phyloP scores from a whole-genome alignment of 768 basidiomycete species.

The Thelephora ganbajun region DNA sequence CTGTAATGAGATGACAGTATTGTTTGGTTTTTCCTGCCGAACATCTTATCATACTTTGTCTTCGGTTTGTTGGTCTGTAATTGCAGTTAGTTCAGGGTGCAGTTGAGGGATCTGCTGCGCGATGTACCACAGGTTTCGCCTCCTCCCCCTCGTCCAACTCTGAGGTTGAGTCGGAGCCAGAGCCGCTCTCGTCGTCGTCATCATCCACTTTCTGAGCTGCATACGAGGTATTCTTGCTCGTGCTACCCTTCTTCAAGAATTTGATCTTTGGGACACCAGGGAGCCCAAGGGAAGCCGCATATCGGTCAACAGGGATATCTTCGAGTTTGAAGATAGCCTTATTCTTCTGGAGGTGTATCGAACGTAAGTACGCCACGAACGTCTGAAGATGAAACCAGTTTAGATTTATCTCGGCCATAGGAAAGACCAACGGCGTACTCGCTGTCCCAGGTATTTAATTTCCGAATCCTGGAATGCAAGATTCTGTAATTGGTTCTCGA shows the following conservation, averaged over 20 bases:
- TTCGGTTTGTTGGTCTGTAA: slow-evolving; percentile 24
- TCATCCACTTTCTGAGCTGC: slow-evolving; percentile 6
- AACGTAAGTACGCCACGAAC: slow-evolving; percentile 91
- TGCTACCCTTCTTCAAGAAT: slow-evolving; percentile 53
- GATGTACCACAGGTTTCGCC: slow-evolving; percentile 25
- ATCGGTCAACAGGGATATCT: slow-evolving; percentile 70
- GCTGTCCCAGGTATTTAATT: slow-evolving; percentile 91
- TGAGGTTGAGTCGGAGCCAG: slow-evolving; percentile 13
- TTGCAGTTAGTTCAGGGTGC: neutral
- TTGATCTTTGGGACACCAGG: slow-evolving; percentile 95
- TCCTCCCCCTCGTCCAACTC: slow-evolving; percentile 15
- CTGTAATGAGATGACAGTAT: slow-evolving; percentile 84
- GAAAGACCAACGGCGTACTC: slow-evolving; percentile 35
- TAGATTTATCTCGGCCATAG: neutral
- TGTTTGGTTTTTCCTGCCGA: slow-evolving; percentile 88
- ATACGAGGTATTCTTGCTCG: slow-evolving; percentile 63
- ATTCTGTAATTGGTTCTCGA: slow-evolving; percentile 82
- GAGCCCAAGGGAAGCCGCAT: slow-evolving; percentile 80
- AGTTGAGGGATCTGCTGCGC: neutral
- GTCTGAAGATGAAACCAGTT: slow-evolving; percentile 34
- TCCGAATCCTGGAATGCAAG: slow-evolving; percentile 92
- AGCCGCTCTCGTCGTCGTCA: slow-evolving; percentile 9
- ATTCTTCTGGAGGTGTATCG: slow-evolving; percentile 85
- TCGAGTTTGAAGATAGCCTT: slow-evolving; percentile 84
- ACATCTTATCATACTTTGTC: slow-evolving; percentile 98